phyloP scores from a whole-genome alignment of 345 rosid species.

The Triadica sebifera region DNA sequence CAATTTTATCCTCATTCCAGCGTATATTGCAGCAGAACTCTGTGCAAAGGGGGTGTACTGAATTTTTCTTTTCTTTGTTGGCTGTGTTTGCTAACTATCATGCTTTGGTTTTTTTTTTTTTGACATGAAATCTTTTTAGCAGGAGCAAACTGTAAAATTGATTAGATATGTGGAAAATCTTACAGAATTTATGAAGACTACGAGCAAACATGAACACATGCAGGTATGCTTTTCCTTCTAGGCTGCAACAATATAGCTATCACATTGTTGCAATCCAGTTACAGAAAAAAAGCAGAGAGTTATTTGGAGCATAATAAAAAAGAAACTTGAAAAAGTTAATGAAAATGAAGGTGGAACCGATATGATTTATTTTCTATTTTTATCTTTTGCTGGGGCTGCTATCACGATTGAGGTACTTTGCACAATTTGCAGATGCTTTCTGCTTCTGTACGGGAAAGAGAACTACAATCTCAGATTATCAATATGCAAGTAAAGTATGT shows the following conservation, averaged over 20 bases:
- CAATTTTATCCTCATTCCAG: not conserved
- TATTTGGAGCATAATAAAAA: no score
- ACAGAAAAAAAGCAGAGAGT: no score
- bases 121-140: not conserved
- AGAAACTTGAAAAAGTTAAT: not conserved
- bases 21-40: slow-evolving; percentile 1
- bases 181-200: not conserved
- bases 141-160: slow-evolving; percentile 4
- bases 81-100: not conserved
- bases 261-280: not conserved
- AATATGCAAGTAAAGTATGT: not conserved
- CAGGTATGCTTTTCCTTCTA: not conserved
- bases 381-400: not conserved
- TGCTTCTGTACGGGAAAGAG: not conserved
- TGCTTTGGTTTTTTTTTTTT: not conserved
- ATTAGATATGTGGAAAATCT: not conserved
- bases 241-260: no score
- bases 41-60: not conserved
- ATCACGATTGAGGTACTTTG: not conserved
- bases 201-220: not conserved
- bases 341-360: not conserved
- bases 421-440: not conserved
- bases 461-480: not conserved
- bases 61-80: not conserved
- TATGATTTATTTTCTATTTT: not conserved